These are phyloP conservation scores for Diaporthe sp. DNA, from an alignment of 2,329 filamentous ascomycete species.

Conservation along the genomic window DNA sequence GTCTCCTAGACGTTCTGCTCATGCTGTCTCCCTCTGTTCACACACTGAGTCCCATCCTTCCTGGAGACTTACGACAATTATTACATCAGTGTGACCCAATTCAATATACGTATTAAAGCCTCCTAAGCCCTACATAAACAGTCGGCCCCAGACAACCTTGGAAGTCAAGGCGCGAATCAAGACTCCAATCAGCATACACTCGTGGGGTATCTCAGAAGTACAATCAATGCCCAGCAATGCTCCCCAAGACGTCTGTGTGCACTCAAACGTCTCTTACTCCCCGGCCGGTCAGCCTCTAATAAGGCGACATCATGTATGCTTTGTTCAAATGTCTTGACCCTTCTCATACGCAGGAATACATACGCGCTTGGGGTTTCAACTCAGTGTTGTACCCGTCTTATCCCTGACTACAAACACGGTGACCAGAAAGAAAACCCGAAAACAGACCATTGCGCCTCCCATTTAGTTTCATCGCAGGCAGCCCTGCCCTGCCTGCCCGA, in stretches of 20 bases:
- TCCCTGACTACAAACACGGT: background rate
- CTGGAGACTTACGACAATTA: background rate
- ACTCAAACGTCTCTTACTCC: slow-evolving; percentile 4
- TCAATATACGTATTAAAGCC: background rate
- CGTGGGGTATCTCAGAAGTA: slow-evolving; percentile 41
- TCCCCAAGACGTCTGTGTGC: slow-evolving; percentile 8
- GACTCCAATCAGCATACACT: slow-evolving; percentile 27
- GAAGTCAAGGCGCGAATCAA: background rate
- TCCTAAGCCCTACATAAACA: background rate
- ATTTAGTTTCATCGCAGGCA: background rate
- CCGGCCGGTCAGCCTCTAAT: slow-evolving; percentile 32
- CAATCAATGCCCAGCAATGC: slow-evolving; percentile 22
- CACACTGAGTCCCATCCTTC: background rate
- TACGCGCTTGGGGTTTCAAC: background rate
- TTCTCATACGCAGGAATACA: background rate
- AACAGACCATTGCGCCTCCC: background rate
- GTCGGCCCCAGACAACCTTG: background rate
- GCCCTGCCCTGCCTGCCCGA: background rate
- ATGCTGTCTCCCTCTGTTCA: background rate
- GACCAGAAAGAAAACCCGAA: background rate
- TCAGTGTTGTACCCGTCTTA: background rate
- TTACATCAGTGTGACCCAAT: background rate
- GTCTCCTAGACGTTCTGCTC: background rate
- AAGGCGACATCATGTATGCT: slow-evolving; percentile 36
- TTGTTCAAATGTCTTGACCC: background rate